Evolutionary conservation across 2,329 filamentous ascomycete genomes (phyloP).

Genomic region (Calonectria ilicicola): DNA sequence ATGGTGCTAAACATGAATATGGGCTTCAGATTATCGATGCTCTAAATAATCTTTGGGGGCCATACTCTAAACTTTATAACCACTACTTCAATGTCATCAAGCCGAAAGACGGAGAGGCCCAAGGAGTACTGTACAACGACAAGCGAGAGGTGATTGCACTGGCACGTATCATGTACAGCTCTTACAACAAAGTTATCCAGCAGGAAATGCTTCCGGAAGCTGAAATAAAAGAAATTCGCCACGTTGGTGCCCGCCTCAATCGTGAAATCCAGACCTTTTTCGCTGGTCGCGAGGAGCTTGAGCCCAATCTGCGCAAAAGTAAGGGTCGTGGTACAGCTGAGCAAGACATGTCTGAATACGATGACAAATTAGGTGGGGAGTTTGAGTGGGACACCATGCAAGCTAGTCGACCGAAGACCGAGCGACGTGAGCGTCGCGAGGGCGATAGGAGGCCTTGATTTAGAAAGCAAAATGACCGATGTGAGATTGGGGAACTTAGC

Average conservation of each 20-base stretch:
- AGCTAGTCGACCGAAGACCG: constrained; percentile 18
- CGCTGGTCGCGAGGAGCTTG: constrained; percentile 46
- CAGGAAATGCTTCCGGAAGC: constrained; percentile 53
- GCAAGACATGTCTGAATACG: constrained; percentile 35
- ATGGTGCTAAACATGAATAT: constrained; percentile 55
- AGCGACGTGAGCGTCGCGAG: background rate
- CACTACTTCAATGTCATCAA: constrained; percentile 48
- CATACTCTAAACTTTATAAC: constrained; percentile 55
- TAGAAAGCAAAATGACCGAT: background rate
- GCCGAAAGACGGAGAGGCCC: constrained; percentile 38
- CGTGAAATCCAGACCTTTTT: constrained; percentile 52
- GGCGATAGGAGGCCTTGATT: background rate
- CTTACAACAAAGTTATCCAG: constrained; percentile 57
- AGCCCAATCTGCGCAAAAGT: constrained; percentile 46
- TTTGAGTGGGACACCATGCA: constrained; percentile 50
- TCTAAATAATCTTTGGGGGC: constrained; percentile 63
- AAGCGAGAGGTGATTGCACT: constrained; percentile 58
- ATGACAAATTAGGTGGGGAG: constrained; percentile 29
- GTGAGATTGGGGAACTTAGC: background rate
- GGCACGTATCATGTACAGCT: constrained; percentile 59
- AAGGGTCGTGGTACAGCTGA: constrained; percentile 32
- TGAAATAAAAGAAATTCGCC: constrained; percentile 48
- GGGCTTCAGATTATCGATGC: constrained; percentile 64
- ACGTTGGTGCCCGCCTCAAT: constrained; percentile 51
- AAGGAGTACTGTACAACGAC: constrained; percentile 47